Evolutionary conservation across 2,329 filamentous ascomycete species (phyloP).

Genomic region (Eutypa lata): DNA sequence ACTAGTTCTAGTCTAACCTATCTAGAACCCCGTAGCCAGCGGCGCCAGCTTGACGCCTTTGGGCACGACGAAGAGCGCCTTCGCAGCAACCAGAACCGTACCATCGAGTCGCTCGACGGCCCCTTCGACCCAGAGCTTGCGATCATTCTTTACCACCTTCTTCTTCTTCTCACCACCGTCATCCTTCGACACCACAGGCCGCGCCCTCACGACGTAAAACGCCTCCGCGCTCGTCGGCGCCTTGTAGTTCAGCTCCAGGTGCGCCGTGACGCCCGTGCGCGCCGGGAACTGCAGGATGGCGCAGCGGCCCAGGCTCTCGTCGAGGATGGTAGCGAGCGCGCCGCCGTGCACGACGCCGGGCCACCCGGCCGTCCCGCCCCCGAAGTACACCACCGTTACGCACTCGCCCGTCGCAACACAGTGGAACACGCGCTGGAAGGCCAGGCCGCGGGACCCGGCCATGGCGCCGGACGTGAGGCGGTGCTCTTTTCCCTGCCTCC

Average conservation of each 20-base stretch:
- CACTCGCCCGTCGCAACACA: conserved; percentile 55
- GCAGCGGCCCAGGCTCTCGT: conserved; percentile 67
- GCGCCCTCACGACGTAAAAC: conserved; percentile 61
- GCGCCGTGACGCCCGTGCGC: conserved; percentile 53
- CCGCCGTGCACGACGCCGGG: conserved; percentile 71
- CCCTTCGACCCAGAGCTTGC: conserved; percentile 53
- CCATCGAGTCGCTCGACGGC: conserved; percentile 55
- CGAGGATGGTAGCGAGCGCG: conserved; percentile 62
- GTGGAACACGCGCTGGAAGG: conserved; percentile 62
- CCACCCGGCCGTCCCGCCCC: conserved; percentile 64
- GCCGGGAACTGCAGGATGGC: conserved; percentile 47
- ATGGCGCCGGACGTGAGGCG: conserved; percentile 41
- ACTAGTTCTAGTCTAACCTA: background rate
- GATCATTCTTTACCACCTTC: conserved; percentile 34
- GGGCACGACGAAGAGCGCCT: conserved; percentile 57
- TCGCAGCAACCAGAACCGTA: conserved; percentile 55
- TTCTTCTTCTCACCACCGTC: conserved; percentile 15
- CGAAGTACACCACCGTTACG: conserved; percentile 65
- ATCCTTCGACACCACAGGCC: conserved; percentile 34
- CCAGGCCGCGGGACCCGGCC: conserved; percentile 38
- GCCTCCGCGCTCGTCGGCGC: conserved; percentile 55
- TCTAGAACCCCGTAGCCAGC: conserved; percentile 37
- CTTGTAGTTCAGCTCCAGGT: conserved; percentile 59
- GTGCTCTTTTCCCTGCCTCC: too few species aligned
- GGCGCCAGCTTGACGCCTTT: conserved; percentile 40